phyloP scores from a whole-genome alignment of 2,329 filamentous ascomycete genomes.

The Beauveria asiatica region DNA sequence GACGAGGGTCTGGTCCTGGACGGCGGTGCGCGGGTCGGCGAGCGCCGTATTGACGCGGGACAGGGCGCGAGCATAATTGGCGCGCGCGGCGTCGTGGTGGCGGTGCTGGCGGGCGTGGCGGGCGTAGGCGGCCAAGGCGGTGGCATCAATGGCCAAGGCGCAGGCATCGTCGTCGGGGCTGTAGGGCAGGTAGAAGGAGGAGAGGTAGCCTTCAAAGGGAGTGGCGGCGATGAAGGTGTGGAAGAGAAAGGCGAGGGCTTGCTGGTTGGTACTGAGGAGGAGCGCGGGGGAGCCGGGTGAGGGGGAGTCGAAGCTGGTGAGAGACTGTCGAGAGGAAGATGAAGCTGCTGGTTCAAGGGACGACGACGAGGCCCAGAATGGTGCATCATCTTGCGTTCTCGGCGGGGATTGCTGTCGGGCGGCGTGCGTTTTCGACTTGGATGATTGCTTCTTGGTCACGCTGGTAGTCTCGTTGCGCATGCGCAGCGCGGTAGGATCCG shows the following conservation, averaged over 20 bases:
- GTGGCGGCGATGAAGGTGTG: constrained; percentile 19
- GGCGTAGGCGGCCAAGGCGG: constrained; percentile 18
- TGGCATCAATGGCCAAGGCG: constrained; percentile 17
- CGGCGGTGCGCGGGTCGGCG: constrained; percentile 13
- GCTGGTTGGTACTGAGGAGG: neutral
- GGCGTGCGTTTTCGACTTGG: constrained; percentile 10
- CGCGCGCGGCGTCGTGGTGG: constrained; percentile 15
- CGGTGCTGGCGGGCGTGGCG: constrained; percentile 10
- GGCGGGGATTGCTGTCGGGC: neutral
- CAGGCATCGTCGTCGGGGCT: constrained; percentile 13
- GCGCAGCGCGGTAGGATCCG: constrained; percentile 17
- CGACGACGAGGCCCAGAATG: neutral
- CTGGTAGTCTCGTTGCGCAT: constrained; percentile 20
- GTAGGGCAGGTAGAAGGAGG: constrained; percentile 13
- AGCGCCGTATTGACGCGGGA: constrained; percentile 14
- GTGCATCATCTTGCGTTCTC: neutral
- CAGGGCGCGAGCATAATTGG: constrained; percentile 17
- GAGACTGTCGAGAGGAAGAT: neutral
- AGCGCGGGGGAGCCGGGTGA: neutral
- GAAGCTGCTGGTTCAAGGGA: neutral
- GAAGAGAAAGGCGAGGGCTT: constrained; percentile 18
- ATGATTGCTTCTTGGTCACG: constrained; percentile 10
- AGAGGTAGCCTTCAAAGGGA: constrained; percentile 18
- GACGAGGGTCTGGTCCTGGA: constrained; percentile 19
- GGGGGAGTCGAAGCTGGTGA: neutral